phyloP scores from a whole-genome alignment of 2,329 filamentous ascomycete genomes.

The Hypoxylon sp. region DNA sequence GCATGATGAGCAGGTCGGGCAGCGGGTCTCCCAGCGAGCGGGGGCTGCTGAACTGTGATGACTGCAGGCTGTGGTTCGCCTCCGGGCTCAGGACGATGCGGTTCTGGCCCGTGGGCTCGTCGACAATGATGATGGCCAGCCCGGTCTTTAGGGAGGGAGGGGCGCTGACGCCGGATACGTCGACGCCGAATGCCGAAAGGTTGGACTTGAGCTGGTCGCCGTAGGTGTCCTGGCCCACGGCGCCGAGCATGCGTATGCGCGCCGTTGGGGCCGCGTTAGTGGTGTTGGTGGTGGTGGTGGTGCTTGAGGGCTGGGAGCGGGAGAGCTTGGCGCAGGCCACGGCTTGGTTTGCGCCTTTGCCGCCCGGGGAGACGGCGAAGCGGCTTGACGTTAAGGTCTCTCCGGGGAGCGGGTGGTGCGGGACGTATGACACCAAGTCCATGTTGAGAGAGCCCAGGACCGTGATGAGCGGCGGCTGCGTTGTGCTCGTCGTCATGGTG shows the following conservation, averaged over 20 bases:
- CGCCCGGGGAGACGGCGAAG: slow-evolving; percentile 85
- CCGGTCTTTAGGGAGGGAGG: slow-evolving; percentile 69
- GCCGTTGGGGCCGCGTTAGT: slow-evolving; percentile 50
- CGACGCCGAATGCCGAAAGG: slow-evolving; percentile 72
- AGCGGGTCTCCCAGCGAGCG: slow-evolving; percentile 47
- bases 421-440: slow-evolving; percentile 89
- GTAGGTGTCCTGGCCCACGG: slow-evolving; percentile 78
- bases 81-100: slow-evolving; percentile 80
- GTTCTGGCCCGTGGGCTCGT: slow-evolving; percentile 79
- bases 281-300: slow-evolving; percentile 54
- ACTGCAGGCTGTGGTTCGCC: slow-evolving; percentile 69
- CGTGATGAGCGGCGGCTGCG: slow-evolving; percentile 71
- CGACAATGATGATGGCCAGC: slow-evolving; percentile 81
- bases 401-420: slow-evolving; percentile 84
- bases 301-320: slow-evolving; percentile 60
- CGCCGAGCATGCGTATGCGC: slow-evolving; percentile 77
- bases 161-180: slow-evolving; percentile 64
- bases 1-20: slow-evolving; percentile 77
- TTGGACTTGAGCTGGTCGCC: slow-evolving; percentile 69
- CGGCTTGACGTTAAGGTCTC: slow-evolving; percentile 86
- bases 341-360: slow-evolving; percentile 96
- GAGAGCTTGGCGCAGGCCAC: slow-evolving; percentile 89
- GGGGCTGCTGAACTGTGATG: slow-evolving; percentile 53
- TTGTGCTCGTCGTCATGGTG: slow-evolving; percentile 36
- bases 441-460: slow-evolving; percentile 95